Base-by-base conservation (phyloP, 164 flowering plant species). In the Sextonia rubra region DNA sequence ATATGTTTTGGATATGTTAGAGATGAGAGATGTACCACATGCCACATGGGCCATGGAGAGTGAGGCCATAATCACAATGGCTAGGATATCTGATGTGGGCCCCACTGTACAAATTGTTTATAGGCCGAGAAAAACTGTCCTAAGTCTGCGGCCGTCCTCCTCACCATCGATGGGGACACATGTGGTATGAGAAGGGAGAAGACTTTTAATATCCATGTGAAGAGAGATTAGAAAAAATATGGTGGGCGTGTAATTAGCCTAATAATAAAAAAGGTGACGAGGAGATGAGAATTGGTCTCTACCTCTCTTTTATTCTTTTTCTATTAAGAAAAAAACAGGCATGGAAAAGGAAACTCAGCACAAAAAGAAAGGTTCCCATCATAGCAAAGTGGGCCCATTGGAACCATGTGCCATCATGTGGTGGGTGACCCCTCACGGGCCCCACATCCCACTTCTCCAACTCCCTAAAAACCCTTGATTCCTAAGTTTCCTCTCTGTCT, bases 341-440 rank as follows among this genome's bases (percentile, higher is more conserved):
- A 61, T 61, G 27, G 14, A 6, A 60, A 60, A 23, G 27, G 25
- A 5, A 44, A 22, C 0, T 23, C 52, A 27, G 64, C 60, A 64
- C 11, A 64, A 73, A 71, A 69, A 68, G 14, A 64, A 74, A 74
- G 70, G 76, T 65, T 72, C 73, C 79, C 79, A 73, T 72, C 52
- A 66, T 27, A 8, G 44, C 73, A 83, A 82, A 85, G 85, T 84
- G 85, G 89, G 86, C 75, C 79, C 79, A 82, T 71, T 69, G 80
- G 79, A 82, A 81, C 86, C 96, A 90, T 90, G 96, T 90, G 96
- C 90, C 15, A 66, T 74, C 96, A 90, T 90, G 87, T 90, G 92
- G 92, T 86, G 77, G 91, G 86, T 87, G 89, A 86, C 77, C 79
- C 81, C 75, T 75, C 73, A 49, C 66, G 72, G 82, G 75, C 77